phyloP scores from a whole-genome alignment of 345 rosid species.

The Gossypium rotundifolium region DNA sequence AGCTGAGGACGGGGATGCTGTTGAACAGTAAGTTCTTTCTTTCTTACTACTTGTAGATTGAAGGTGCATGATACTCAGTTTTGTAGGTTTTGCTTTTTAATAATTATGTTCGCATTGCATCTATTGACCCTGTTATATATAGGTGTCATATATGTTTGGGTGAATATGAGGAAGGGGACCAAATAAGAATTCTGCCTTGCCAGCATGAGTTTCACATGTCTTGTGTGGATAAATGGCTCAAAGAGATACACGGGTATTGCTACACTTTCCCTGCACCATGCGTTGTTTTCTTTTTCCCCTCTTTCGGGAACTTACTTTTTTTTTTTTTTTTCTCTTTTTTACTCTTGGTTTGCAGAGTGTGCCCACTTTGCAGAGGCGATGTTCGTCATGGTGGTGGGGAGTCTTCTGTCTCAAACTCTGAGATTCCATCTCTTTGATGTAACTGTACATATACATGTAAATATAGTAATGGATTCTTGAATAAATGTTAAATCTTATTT shows the following conservation, averaged over 20 bases:
- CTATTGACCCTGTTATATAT: not conserved
- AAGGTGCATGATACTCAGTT: not conserved
- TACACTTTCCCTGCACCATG: not conserved
- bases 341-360: conserved; percentile 40
- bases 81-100: not conserved
- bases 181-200: conserved; percentile 73
- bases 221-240: conserved; percentile 80
- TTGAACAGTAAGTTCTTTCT: conserved; percentile 49
- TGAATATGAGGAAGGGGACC: conserved; percentile 65
- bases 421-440: conserved; percentile 28
- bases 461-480: conserved; percentile 11
- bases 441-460: conserved; percentile 18
- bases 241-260: conserved; percentile 70
- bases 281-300: not conserved
- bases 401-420: conserved; percentile 23
- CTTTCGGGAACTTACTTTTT: not conserved
- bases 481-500: not conserved
- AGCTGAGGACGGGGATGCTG: conserved; percentile 25
- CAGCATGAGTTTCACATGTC: conserved; percentile 73
- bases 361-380: conserved; percentile 71
- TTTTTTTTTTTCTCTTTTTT: not conserved
- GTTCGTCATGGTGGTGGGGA: conserved; percentile 40
- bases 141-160: conserved; percentile 73
- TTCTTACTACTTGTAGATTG: not conserved
- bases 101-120: not conserved